phyloP scores from a whole-genome alignment of 352 stramenopile species.

The Phytophthora sp. region DNA sequence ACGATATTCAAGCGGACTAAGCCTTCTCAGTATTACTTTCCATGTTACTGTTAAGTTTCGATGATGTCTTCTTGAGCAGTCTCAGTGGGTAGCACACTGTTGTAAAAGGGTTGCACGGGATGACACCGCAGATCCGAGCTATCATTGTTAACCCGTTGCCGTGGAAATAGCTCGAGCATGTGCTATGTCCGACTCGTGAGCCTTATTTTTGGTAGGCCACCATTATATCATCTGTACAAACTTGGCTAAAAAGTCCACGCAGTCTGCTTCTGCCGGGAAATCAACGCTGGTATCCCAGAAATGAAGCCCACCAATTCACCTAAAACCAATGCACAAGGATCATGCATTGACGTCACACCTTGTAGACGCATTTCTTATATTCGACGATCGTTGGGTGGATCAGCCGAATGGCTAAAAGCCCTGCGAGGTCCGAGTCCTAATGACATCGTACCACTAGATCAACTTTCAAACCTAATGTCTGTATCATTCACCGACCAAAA shows the following conservation, averaged over 20 bases:
- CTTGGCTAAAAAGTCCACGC: background rate
- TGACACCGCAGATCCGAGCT: too few relatives aligned
- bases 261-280: background rate
- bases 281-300: background rate
- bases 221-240: background rate
- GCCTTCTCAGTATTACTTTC: too few relatives aligned
- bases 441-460: constrained; percentile 17
- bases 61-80: too few relatives aligned
- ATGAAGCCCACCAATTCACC: constrained; percentile 9
- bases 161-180: too few relatives aligned
- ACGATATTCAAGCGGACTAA: too few relatives aligned
- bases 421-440: background rate
- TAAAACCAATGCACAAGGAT: background rate
- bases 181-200: too few relatives aligned
- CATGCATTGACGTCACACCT: background rate
- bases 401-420: constrained; percentile 17
- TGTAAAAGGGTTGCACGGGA: too few relatives aligned
- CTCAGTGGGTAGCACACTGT: too few relatives aligned
- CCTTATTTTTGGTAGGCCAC: constrained; percentile 16
- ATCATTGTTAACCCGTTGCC: too few relatives aligned
- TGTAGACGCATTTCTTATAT: constrained; percentile 9
- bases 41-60: too few relatives aligned
- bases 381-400: constrained; percentile 5
- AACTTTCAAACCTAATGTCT: constrained; percentile 11
- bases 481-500: constrained; percentile 1